Base-by-base conservation (phyloP, 2,329 filamentous ascomycete genomes). In the Cladosporium phlei region DNA sequence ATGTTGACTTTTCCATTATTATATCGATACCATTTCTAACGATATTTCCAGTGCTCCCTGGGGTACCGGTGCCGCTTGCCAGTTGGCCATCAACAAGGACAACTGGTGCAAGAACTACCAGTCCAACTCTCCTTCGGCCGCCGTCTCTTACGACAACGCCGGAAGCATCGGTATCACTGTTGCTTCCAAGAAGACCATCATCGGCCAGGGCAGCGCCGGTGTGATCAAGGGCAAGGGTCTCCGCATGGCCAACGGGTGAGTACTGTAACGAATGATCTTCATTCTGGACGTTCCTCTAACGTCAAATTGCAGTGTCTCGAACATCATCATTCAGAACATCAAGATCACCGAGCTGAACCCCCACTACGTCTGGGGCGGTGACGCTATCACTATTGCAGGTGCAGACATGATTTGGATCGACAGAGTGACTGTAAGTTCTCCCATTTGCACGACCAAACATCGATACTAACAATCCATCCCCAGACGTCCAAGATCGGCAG, bases 31-130 rank as follows among this genome's bases (percentile, higher is more conserved):
- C n/a, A n/a, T n/a, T n/a, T n/a, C n/a, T n/a, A n/a, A n/a, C n/a
- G n/a, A n/a, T n/a, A 29, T 29, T 29, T n/a, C n/a, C n/a, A n/a
- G 34, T 24, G 44, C 44, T 22, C 25, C 37, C 20, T 46, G 53
- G 58, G 54, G 50, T 10, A 79, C 74, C 66, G 77, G 74, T 24
- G 75, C 74, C 10, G 71, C 59, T 3, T 81, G 79, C 63, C 79
- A 83, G 68, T 55, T 73, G 27, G 75, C 79, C 50, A 79, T 82
- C 60, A 76, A 80, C 69, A 68, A 77, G 67, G 63, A 79, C 58
- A 56, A 69, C 57, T 78, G 74, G 72, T 81, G 78, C 64, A 64
- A 58, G 49, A 79, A 79, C 68, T 66, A 63, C 73, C 43, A 64
- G 67, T 30, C 77, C 4, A 69, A 74, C 22, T 70, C 68, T 38